Conservation (phyloP, 495 filamentous ascomycete species). For the Daldinia vernicosa region DNA sequence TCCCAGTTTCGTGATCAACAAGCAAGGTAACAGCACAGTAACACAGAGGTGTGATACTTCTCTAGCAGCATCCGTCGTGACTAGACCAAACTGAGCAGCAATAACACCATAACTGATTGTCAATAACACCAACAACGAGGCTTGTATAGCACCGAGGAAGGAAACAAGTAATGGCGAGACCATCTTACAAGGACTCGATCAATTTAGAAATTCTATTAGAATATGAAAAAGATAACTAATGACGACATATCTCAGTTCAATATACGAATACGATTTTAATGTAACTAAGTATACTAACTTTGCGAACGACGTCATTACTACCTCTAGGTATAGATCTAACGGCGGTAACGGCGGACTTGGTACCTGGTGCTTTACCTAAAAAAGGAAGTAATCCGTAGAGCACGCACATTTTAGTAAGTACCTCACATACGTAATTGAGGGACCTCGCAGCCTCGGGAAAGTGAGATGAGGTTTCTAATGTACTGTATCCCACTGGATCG, state of each 20-base stretch:
- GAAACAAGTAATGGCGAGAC: constrained; percentile 52
- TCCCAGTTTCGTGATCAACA: constrained; percentile 76
- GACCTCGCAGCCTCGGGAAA: no score
- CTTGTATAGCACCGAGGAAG: constrained; percentile 76
- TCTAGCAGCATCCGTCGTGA: constrained; percentile 64
- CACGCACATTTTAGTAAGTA: constrained; percentile 9
- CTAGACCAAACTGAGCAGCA: constrained; percentile 65
- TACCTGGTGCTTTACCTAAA: constrained; percentile 34
- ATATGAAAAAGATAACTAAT: neutral
- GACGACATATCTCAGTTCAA: neutral
- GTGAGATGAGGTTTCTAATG: constrained; percentile 13
- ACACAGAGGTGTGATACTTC: constrained; percentile 73
- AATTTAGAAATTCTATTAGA: neutral
- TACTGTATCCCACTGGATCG: constrained; percentile 24
- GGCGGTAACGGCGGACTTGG: neutral
- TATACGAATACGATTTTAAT: neutral
- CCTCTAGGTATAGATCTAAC: constrained; percentile 1
- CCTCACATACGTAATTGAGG: constrained; percentile 7
- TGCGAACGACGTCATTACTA: constrained; percentile 8
- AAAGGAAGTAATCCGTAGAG: constrained; percentile 19
- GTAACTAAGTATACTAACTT: neutral
- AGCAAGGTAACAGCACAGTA: constrained; percentile 72
- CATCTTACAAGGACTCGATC: constrained; percentile 11
- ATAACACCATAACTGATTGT: constrained; percentile 72
- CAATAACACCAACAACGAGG: constrained; percentile 73